These are phyloP conservation scores for Candida maris DNA, from an alignment of 805 yeast species.

Conservation along the genomic window DNA sequence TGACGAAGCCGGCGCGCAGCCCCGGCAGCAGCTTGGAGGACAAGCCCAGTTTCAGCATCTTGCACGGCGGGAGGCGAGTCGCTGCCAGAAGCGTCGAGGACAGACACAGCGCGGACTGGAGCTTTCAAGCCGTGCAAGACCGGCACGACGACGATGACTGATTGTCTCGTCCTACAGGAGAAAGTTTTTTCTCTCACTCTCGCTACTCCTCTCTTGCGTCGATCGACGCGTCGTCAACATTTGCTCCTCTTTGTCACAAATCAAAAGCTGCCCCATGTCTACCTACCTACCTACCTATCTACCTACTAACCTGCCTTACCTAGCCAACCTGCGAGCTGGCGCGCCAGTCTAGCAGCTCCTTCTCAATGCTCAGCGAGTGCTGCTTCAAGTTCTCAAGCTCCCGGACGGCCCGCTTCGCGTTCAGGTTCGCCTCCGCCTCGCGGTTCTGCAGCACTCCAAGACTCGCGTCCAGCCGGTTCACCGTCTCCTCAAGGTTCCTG, in stretches of 20 bases:
- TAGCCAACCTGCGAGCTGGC: constrained; percentile 11
- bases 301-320: no score
- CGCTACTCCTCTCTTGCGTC: constrained; percentile 1
- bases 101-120: no score
- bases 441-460: constrained; percentile 40
- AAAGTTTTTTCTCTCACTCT: no score
- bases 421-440: constrained; percentile 42
- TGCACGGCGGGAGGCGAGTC: no score
- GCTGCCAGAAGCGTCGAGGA: no score
- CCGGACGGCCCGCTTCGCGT: constrained; percentile 47
- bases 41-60: no score
- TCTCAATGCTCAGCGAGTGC: constrained; percentile 47
- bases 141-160: no score
- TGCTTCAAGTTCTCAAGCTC: constrained; percentile 56
- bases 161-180: no score
- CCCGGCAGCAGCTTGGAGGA: no score
- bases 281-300: neutral
- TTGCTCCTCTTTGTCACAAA: neutral
- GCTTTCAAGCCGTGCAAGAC: no score
- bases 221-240: constrained; percentile 3
- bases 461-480: constrained; percentile 42
- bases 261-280: neutral
- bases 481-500: constrained; percentile 49
- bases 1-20: constrained; percentile 5
- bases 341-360: constrained; percentile 57